phyloP scores from a whole-genome alignment of 2,329 filamentous ascomycete species.

The Huntiella abstrusa region DNA sequence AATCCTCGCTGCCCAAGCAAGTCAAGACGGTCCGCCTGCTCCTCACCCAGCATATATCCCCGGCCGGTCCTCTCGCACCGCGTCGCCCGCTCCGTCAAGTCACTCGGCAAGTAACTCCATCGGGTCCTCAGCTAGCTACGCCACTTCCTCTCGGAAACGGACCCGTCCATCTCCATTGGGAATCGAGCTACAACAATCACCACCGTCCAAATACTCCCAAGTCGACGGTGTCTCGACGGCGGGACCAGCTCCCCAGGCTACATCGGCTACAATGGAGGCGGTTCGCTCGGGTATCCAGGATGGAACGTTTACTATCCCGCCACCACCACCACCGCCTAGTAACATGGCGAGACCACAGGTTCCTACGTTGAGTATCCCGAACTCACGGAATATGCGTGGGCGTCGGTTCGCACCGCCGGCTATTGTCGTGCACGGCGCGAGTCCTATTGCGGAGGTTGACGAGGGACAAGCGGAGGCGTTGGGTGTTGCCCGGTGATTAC shows the following conservation, averaged over 20 bases:
- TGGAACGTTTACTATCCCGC: constrained; percentile 12
- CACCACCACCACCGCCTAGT: constrained; percentile 15
- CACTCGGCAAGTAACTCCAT: constrained; percentile 5
- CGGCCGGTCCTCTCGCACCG: constrained; percentile 18
- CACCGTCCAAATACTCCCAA: not conserved
- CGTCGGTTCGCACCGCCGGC: constrained; percentile 23
- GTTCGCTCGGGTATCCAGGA: constrained; percentile 4
- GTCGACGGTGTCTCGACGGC: not conserved
- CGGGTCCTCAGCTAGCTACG: constrained; percentile 32
- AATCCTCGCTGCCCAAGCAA: constrained; percentile 11
- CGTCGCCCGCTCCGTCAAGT: constrained; percentile 7
- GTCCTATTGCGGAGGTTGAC: constrained; percentile 15
- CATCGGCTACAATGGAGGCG: not conserved
- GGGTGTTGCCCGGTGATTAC: not conserved
- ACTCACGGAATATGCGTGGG: constrained; percentile 20
- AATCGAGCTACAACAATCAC: not conserved
- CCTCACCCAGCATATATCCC: constrained; percentile 32
- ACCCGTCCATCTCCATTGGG: constrained; percentile 6
- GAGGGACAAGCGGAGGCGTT: constrained; percentile 6
- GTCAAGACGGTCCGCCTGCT: constrained; percentile 13
- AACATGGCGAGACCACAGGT: constrained; percentile 13
- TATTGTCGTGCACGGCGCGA: constrained; percentile 15
- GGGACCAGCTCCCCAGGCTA: not conserved
- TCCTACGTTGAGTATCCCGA: constrained; percentile 21
- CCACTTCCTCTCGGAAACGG: constrained; percentile 18